Evolutionary conservation across 345 rosid species (phyloP).

Genomic region (Tarenaya hassleriana): DNA sequence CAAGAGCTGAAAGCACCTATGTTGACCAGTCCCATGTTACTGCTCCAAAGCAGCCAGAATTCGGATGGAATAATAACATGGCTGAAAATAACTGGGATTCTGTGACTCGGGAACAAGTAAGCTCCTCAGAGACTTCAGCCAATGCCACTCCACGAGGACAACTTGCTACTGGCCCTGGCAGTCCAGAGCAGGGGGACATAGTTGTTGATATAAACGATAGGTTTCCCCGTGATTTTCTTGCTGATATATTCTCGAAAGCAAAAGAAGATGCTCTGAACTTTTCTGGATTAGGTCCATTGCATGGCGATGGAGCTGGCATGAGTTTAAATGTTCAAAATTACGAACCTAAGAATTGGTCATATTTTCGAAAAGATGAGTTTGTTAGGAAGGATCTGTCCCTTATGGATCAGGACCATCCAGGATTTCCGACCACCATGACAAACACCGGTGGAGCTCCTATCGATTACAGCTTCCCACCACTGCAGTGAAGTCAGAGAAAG

Average conservation of each 20-base stretch:
- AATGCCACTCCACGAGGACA: constrained; percentile 20
- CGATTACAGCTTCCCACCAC: constrained; percentile 35
- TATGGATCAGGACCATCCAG: constrained; percentile 90
- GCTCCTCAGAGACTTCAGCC: constrained; percentile 11
- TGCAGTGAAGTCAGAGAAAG: constrained; percentile 34
- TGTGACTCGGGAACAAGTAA: constrained; percentile 18
- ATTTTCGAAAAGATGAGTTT: constrained; percentile 74
- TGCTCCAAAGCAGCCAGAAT: not conserved
- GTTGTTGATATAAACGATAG: constrained; percentile 81
- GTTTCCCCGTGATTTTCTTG: constrained; percentile 74
- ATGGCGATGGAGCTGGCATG: constrained; percentile 61
- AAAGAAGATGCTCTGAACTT: constrained; percentile 35
- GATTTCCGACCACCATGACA: constrained; percentile 51
- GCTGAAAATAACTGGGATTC: constrained; percentile 22
- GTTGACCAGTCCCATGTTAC: not conserved
- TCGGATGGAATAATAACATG: not conserved
- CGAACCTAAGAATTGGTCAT: constrained; percentile 90
- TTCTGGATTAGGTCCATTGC: constrained; percentile 37
- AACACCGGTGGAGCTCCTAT: constrained; percentile 43
- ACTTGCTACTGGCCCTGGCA: constrained; percentile 29
- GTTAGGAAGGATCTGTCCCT: constrained; percentile 60
- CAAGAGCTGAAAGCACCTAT: not conserved
- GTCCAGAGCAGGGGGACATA: constrained; percentile 53
- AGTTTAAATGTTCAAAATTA: constrained; percentile 77
- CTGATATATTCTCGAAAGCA: constrained; percentile 71